A percentile compares a stretch with the other conserved stretches of the same genome.
phyloP scores from a whole-genome alignment of 2,329 filamentous ascomycete genomes.

The Leptographium galeiforme region DNA sequence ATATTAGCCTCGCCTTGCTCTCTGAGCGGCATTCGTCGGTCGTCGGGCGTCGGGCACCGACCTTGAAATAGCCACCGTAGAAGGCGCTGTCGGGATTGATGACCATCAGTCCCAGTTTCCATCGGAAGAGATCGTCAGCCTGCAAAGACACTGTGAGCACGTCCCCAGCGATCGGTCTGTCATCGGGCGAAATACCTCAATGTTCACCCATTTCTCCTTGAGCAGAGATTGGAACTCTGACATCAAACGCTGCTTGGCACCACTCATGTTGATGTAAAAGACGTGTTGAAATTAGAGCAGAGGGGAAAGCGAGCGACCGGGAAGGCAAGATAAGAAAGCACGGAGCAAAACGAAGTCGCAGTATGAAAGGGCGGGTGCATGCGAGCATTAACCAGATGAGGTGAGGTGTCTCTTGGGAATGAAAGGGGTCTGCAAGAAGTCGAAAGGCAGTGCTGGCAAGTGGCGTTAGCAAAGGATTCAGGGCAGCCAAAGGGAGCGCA shows the following conservation, averaged over 20 bases:
- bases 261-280: constrained; percentile 21
- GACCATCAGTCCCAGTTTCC: constrained; percentile 81
- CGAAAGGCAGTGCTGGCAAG: too few species aligned
- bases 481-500: too few species aligned
- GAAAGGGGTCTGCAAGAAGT: too few species aligned
- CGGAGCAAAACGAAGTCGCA: not conserved
- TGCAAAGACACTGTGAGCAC: constrained; percentile 12
- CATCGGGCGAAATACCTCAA: constrained; percentile 47
- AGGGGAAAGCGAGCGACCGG: not conserved
- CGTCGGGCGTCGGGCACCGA: constrained; percentile 12
- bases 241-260: constrained; percentile 73
- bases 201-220: constrained; percentile 88
- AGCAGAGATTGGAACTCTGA: constrained; percentile 69
- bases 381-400: too few species aligned
- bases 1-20: not conserved
- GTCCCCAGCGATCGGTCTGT: too few species aligned
- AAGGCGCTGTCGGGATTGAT: constrained; percentile 86
- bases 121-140: constrained; percentile 67
- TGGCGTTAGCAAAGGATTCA: too few species aligned
- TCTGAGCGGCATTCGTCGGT: not conserved
- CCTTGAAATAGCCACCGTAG: constrained; percentile 83
- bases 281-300: not conserved
- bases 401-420: not conserved
- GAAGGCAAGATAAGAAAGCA: not conserved
- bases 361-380: not conserved